Evolutionary conservation across 306 rosid species (phyloP).

Genomic region (Fragaria vesca): DNA sequence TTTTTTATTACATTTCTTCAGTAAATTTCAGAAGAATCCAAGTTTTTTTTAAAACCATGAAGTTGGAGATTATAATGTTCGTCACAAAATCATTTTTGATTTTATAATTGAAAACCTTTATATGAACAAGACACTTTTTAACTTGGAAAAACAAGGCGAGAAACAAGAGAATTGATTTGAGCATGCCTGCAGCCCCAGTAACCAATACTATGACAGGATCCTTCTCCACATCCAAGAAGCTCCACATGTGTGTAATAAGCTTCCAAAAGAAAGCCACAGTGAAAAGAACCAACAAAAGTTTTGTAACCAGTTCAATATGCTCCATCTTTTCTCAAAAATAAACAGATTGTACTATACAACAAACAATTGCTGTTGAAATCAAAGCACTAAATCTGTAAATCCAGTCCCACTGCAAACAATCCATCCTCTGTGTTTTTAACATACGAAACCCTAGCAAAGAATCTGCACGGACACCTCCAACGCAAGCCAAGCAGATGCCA

Average conservation of each 20-base stretch:
- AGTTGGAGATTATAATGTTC: background rate
- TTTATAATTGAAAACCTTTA: background rate
- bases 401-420: slow-evolving; percentile 14
- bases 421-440: slow-evolving; percentile 14
- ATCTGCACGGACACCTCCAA: slow-evolving; percentile 26
- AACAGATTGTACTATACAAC: slow-evolving; percentile 20
- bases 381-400: background rate
- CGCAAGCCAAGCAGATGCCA: slow-evolving; percentile 53
- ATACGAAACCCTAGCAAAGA: slow-evolving; percentile 17
- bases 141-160: too few relatives aligned
- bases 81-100: background rate
- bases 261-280: slow-evolving; percentile 59
- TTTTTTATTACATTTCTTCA: background rate
- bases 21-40: background rate
- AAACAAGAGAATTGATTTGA: background rate
- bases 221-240: slow-evolving; percentile 55
- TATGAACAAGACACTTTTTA: background rate
- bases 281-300: slow-evolving; percentile 44
- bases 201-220: slow-evolving; percentile 71
- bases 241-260: slow-evolving; percentile 60
- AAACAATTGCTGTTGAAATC: slow-evolving; percentile 21
- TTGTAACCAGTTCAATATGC: slow-evolving; percentile 34
- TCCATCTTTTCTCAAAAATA: slow-evolving; percentile 36
- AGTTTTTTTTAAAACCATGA: background rate
- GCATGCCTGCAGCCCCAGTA: slow-evolving; percentile 87